These are phyloP conservation scores for Babesia divergens DNA, from an alignment of 169 alveolate species.

Conservation along the genomic window DNA sequence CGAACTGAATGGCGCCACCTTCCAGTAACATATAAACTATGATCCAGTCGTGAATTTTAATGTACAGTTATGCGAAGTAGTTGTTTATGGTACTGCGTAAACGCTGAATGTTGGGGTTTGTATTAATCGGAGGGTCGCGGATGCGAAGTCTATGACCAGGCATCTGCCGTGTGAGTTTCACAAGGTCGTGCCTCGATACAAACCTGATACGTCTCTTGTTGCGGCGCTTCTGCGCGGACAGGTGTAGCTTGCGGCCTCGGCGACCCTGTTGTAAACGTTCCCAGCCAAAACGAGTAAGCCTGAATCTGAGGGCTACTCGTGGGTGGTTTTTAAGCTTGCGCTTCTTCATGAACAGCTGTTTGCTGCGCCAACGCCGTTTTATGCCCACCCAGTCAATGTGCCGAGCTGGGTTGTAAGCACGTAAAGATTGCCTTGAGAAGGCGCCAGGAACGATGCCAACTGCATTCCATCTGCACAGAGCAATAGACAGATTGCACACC, in stretches of 20 bases:
- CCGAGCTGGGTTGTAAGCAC: slow-evolving; percentile 40
- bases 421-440: not conserved
- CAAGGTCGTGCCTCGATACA: slow-evolving; percentile 71
- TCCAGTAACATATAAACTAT: not conserved
- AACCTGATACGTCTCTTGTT: slow-evolving; percentile 72
- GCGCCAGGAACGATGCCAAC: too few relatives aligned
- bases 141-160: slow-evolving; percentile 69
- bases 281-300: slow-evolving; percentile 78
- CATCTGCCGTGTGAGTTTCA: slow-evolving; percentile 69
- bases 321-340: slow-evolving; percentile 72
- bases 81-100: slow-evolving; percentile 56
- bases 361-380: slow-evolving; percentile 61
- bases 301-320: slow-evolving; percentile 70
- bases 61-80: slow-evolving; percentile 58
- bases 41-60: not conserved
- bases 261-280: slow-evolving; percentile 72
- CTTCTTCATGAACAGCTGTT: slow-evolving; percentile 65
- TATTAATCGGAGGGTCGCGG: slow-evolving; percentile 72
- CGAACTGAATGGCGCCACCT: not conserved
- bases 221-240: slow-evolving; percentile 59
- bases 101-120: slow-evolving; percentile 71
- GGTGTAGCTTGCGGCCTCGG: slow-evolving; percentile 61
- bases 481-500: too few relatives aligned
- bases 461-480: too few relatives aligned
- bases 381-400: slow-evolving; percentile 69